Evolutionary conservation across 805 yeast genomes (phyloP).

Genomic region (Novakomyces olei): DNA sequence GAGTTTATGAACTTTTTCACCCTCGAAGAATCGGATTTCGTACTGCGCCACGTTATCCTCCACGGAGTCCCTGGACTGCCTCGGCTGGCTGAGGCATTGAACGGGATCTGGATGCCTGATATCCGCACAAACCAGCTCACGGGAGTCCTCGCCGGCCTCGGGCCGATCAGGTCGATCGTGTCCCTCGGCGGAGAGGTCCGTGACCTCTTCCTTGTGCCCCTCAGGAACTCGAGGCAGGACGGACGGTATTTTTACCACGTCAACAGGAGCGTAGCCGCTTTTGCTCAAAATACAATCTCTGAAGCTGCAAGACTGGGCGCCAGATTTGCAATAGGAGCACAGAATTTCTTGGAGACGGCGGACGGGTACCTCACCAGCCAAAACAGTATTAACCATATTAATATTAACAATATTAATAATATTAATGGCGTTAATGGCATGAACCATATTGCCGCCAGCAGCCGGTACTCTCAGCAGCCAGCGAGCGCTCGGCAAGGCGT

Average conservation of each 20-base stretch:
- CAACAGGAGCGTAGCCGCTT: conserved; percentile 51
- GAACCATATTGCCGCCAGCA: too few species aligned
- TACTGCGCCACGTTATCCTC: conserved; percentile 34
- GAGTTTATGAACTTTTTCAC: conserved; percentile 78
- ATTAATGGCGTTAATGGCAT: too few species aligned
- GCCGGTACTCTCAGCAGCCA: conserved; percentile 68
- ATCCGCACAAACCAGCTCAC: conserved; percentile 59
- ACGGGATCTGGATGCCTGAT: conserved; percentile 72
- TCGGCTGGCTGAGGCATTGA: conserved; percentile 31
- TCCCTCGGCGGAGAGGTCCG: conserved; percentile 59
- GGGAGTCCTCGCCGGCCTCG: conserved; percentile 63
- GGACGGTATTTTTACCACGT: conserved; percentile 46
- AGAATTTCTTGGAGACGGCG: conserved; percentile 51
- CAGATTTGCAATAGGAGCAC: conserved; percentile 55
- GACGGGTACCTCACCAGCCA: conserved; percentile 51
- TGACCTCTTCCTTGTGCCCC: conserved; percentile 50
- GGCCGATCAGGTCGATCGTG: conserved; percentile 57
- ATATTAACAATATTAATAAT: too few species aligned
- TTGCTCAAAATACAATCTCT: conserved; percentile 56
- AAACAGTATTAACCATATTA: conserved; percentile 32
- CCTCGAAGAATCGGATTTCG: conserved; percentile 63
- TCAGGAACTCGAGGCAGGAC: conserved; percentile 51
- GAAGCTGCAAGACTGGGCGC: conserved; percentile 5
- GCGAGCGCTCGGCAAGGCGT: conserved; percentile 46
- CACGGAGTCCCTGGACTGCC: conserved; percentile 64